These are phyloP conservation scores for Haplosporangium sp. DNA, from an alignment of 371 early-diverging fungal genomes.

Conservation along the genomic window DNA sequence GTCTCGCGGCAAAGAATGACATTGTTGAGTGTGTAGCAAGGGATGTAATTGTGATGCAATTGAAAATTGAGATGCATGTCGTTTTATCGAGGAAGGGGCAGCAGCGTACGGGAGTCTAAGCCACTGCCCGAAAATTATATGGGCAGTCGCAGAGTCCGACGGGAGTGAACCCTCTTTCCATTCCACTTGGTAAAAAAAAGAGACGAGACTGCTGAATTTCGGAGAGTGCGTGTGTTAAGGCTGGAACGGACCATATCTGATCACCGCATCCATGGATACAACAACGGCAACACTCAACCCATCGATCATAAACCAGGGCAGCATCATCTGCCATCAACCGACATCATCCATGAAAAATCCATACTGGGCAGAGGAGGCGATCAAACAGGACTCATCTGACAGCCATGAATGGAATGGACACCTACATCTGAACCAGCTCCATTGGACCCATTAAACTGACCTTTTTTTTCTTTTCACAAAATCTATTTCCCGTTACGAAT, in stretches of 20 bases:
- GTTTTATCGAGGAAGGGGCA: background rate
- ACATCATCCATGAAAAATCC: slow-evolving; percentile 3
- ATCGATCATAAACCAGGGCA: slow-evolving; percentile 1
- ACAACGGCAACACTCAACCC: background rate
- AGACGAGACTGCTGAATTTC: background rate
- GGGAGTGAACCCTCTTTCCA: slow-evolving; percentile 36
- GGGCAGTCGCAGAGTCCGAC: background rate
- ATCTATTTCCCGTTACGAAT: background rate
- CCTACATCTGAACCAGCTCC: background rate
- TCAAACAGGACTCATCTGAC: too few relatives aligned
- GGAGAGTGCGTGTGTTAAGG: background rate
- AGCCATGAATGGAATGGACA: background rate
- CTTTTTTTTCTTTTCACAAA: background rate
- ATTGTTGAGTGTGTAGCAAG: slow-evolving; percentile 8
- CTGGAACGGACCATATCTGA: background rate
- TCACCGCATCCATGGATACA: background rate
- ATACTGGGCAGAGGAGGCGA: background rate
- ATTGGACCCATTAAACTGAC: slow-evolving; percentile 1
- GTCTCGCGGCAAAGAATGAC: slow-evolving; percentile 16
- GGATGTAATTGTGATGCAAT: slow-evolving; percentile 6
- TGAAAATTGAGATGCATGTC: background rate
- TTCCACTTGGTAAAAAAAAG: slow-evolving; percentile 42
- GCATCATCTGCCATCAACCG: background rate
- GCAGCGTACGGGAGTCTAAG: background rate
- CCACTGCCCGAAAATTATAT: background rate